A percentile compares a stretch with the other conserved stretches of the same genome.
phyloP scores from a whole-genome alignment of 148 eudicot species.

The Amaranthus palmeri region DNA sequence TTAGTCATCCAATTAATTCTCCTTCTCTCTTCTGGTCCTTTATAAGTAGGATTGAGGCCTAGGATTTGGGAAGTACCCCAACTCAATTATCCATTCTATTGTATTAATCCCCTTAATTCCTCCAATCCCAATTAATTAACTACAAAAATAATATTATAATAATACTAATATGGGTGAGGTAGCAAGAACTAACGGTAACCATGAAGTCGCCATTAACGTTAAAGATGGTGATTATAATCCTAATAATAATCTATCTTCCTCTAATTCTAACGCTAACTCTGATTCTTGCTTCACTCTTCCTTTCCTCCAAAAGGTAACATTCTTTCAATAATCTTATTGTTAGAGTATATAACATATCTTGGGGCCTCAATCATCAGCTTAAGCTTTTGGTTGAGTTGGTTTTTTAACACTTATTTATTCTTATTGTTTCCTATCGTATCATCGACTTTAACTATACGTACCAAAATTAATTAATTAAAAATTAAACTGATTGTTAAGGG shows the following conservation, averaged over 20 bases:
- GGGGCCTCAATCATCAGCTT: no score
- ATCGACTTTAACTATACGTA: no score
- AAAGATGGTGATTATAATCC: constrained; percentile 25
- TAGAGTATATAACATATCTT: no score
- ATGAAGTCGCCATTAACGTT: constrained; percentile 41
- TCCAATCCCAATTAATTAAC: no score
- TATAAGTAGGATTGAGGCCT: constrained; percentile 21
- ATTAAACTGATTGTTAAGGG: no score
- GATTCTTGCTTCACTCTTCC: constrained; percentile 34
- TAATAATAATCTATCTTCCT: constrained; percentile 18
- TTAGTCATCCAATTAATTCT: not conserved
- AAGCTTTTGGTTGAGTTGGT: no score
- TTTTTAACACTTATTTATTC: no score
- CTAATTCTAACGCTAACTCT: constrained; percentile 23
- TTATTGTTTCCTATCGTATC: no score
- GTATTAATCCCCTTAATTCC: not conserved
- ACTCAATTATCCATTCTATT: not conserved
- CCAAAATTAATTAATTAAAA: no score
- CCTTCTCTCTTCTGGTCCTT: constrained; percentile 15
- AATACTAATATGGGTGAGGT: constrained; percentile 47
- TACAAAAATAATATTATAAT: not conserved
- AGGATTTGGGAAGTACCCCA: constrained; percentile 2
- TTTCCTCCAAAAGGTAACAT: constrained; percentile 58
- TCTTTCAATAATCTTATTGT: no score
- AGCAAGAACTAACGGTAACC: constrained; percentile 48